phyloP scores from a whole-genome alignment of 208 protist genomes.

The Dictyostelium gargantuum region DNA sequence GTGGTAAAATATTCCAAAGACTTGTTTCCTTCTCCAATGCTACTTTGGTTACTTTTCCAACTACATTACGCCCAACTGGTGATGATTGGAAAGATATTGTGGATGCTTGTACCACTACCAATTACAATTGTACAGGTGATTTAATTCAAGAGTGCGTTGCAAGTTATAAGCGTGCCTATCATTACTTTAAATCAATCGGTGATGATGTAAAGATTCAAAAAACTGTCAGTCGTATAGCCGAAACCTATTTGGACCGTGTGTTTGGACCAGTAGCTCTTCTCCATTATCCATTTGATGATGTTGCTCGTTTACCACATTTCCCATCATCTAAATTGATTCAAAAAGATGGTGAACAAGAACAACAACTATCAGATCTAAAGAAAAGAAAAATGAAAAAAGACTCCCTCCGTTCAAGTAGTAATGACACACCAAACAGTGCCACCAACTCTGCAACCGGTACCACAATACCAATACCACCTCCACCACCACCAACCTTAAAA shows the following conservation, averaged over 20 bases:
- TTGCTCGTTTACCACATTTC: constrained; percentile 47
- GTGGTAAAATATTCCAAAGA: constrained; percentile 64
- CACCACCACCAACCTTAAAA: not conserved
- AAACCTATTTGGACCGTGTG: constrained; percentile 55
- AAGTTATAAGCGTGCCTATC: constrained; percentile 51
- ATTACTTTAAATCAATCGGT: constrained; percentile 63
- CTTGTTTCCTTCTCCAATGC: constrained; percentile 37
- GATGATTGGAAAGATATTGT: constrained; percentile 32
- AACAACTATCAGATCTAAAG: constrained; percentile 19
- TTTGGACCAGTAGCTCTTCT: constrained; percentile 56
- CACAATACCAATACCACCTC: not conserved
- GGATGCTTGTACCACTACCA: not conserved
- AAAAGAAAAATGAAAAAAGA: constrained; percentile 39
- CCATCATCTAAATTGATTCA: constrained; percentile 1
- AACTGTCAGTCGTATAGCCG: constrained; percentile 30
- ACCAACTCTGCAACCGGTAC: not conserved
- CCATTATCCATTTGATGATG: constrained; percentile 63
- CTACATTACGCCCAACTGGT: not conserved
- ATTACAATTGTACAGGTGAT: constrained; percentile 52
- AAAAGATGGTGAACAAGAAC: constrained; percentile 1
- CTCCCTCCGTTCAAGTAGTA: not conserved
- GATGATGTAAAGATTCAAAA: constrained; percentile 65
- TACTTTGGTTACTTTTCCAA: constrained; percentile 47
- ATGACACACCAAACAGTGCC: not conserved
- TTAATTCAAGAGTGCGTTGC: constrained; percentile 63